phyloP scores from a whole-genome alignment of 2,329 filamentous ascomycete species.

The Fusarium proliferatum region DNA sequence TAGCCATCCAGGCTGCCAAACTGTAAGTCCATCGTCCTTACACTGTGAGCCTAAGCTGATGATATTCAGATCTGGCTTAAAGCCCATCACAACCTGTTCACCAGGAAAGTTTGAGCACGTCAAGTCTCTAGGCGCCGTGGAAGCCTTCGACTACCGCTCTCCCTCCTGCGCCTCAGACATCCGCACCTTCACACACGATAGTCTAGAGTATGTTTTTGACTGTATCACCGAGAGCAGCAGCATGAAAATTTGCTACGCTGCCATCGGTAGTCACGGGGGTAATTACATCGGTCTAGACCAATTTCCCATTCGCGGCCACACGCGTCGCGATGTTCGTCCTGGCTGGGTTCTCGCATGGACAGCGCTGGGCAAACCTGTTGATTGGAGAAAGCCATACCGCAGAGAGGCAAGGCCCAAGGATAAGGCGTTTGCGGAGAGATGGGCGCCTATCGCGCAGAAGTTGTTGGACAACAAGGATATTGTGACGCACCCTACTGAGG shows the following conservation, averaged over 20 bases:
- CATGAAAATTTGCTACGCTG: constrained; percentile 7
- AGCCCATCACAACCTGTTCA: constrained; percentile 1
- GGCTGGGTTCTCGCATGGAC: constrained; percentile 38
- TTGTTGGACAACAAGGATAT: neutral
- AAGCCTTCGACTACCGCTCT: constrained; percentile 5
- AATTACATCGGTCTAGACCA: constrained; percentile 37
- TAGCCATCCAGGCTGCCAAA: neutral
- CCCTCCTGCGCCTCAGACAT: constrained; percentile 10
- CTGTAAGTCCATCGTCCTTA: neutral
- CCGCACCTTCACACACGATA: neutral
- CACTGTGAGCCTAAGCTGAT: neutral
- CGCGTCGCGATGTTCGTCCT: constrained; percentile 35
- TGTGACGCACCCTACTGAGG: neutral
- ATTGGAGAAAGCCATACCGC: constrained; percentile 23
- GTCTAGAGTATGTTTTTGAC: neutral
- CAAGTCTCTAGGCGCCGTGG: neutral
- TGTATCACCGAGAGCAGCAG: constrained; percentile 4
- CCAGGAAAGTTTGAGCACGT: constrained; percentile 12
- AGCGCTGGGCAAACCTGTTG: constrained; percentile 21
- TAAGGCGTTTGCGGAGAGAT: constrained; percentile 1
- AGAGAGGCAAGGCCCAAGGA: neutral
- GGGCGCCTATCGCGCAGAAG: constrained; percentile 4
- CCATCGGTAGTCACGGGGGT: neutral
- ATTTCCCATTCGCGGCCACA: constrained; percentile 39
- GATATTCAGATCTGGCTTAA: neutral